Evolutionary conservation across 331 rosid genomes (phyloP), one percentile per base, ranked within the genome.

Genomic region (Pyrus hybrid): DNA sequence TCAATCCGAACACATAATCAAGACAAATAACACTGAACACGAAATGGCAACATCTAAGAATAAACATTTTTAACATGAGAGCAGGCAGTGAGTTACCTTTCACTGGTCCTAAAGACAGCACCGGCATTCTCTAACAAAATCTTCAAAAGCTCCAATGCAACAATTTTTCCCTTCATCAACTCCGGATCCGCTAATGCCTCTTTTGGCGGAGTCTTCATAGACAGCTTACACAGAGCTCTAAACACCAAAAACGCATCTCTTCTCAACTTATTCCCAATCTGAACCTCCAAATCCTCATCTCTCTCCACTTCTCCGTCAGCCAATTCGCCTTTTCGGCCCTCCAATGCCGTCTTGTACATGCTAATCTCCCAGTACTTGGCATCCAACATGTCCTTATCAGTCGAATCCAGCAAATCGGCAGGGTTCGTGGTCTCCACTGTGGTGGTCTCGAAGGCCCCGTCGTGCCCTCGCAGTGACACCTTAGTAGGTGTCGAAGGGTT

Each of bases 311-410:
- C 99, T 63, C 97, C 99, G 47, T 92, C 99, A 49, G 85, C 97
- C 80, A 95, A 81, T 76, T 95, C 99, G 17, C 90, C 97, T 41
- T 95, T 95, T 83, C 99, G 76, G 10, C 96, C 99, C 81, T 95
- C 99, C 88, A 95, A 81, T 0, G 99, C 99, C 26, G 97, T 89
- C 86, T 95, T 95, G 41, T 95, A 95, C 99, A 95, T 95, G 58
- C 99, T 95, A 71, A 95, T 95, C 81, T 95, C 99, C 99, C 99
- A 95, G 74, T 95, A 95, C 84, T 95, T 95, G 0, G 99, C 99
- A 80, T 95, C 99, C 88, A 95, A 81, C 99, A 95, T 95, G 77
- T 95, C 99, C 84, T 95, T 95, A 75, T 95, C 99, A 6, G 97
- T 95, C 3, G 99, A 95, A 80, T 95, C 99, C 86, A 95, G 80